phyloP scores from a whole-genome alignment of 306 rosid genomes.

The Trichosanthes truncata region DNA sequence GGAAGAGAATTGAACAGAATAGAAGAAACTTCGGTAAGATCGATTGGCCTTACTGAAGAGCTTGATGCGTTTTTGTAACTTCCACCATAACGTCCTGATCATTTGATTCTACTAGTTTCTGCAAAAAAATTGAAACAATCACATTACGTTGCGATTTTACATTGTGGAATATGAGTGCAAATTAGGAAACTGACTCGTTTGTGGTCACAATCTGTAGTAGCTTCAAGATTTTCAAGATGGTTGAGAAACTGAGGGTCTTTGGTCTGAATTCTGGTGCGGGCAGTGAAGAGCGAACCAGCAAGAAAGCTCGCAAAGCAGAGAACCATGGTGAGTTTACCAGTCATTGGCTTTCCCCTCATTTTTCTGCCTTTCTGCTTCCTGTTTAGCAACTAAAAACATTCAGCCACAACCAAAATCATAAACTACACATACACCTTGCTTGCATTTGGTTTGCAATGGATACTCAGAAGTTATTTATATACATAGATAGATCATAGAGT shows the following conservation, averaged over 20 bases:
- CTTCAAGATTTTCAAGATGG: background rate
- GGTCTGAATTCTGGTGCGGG: background rate
- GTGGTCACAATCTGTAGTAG: background rate
- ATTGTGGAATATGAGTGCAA: background rate
- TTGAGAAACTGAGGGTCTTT: slow-evolving; percentile 2
- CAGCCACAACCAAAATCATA: background rate
- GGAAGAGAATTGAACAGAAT: background rate
- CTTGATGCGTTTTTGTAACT: slow-evolving; percentile 73
- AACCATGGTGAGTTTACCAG: slow-evolving; percentile 3
- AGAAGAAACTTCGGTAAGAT: background rate
- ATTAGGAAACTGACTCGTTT: slow-evolving; percentile 3
- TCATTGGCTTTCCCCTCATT: slow-evolving; percentile 11
- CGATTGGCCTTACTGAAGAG: slow-evolving; percentile 40
- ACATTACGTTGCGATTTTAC: background rate
- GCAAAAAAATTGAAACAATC: background rate
- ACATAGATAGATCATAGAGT: background rate
- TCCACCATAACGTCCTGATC: slow-evolving; percentile 50
- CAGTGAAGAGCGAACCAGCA: slow-evolving; percentile 3
- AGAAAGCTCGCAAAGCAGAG: slow-evolving; percentile 8
- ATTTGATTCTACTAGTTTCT: slow-evolving; percentile 60
- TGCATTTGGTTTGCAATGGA: background rate
- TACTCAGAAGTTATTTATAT: background rate
- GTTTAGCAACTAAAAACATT: background rate
- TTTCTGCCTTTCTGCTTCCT: background rate
- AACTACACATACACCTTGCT: background rate